These are phyloP conservation scores for Alnus rubra DNA, from an alignment of 306 rosid genomes.

Conservation along the genomic window DNA sequence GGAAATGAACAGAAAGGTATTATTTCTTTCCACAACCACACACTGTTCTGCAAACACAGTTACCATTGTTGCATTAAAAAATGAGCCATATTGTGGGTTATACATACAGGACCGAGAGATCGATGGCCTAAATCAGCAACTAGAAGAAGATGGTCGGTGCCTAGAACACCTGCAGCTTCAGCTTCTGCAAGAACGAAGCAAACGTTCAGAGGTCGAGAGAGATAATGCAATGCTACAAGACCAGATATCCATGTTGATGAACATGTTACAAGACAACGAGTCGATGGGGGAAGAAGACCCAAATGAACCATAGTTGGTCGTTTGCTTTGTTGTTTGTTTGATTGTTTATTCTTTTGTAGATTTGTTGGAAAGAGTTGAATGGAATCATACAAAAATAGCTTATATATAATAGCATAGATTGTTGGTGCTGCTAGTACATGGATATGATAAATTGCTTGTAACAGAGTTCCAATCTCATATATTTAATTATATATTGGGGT, in stretches of 20 bases:
- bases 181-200: slow-evolving; percentile 75
- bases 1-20: slow-evolving; percentile 98
- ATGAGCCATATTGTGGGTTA: not conserved
- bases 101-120: slow-evolving; percentile 79
- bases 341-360: slow-evolving; percentile 47
- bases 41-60: not conserved
- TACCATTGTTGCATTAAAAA: not conserved
- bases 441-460: slow-evolving; percentile 3
- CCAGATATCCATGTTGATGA: slow-evolving; percentile 88
- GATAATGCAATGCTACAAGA: slow-evolving; percentile 79
- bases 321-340: not conserved
- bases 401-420: slow-evolving; percentile 16
- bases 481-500: not conserved
- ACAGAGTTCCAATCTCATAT: slow-evolving; percentile 3
- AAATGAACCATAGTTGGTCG: slow-evolving; percentile 42
- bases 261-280: slow-evolving; percentile 73
- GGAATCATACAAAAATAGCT: not conserved
- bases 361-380: slow-evolving; percentile 22
- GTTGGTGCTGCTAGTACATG: slow-evolving; percentile 24
- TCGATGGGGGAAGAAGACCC: slow-evolving; percentile 51
- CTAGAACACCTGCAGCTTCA: slow-evolving; percentile 83
- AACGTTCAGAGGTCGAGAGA: slow-evolving; percentile 65
- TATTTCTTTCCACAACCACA: slow-evolving; percentile 20
- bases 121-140: slow-evolving; percentile 72
- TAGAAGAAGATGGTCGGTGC: slow-evolving; percentile 74